Evolutionary conservation across 305 asterid species (phyloP), one percentile per base, ranked within the genome.

Genomic region (Fraxinus greggii): DNA sequence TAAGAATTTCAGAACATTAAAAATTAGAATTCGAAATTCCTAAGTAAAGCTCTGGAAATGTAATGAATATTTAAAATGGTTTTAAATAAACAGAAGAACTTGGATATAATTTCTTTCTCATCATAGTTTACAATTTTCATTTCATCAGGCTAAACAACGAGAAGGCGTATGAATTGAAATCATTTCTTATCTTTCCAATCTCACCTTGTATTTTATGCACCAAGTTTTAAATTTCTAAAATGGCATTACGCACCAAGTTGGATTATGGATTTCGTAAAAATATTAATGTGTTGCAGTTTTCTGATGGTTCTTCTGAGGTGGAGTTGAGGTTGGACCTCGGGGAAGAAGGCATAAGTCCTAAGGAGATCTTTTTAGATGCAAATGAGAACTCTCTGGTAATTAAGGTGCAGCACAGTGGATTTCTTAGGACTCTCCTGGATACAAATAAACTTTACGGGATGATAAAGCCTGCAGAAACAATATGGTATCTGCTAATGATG

Each of bases 241-340:
- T 59, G 72, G 32, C 23, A 8, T 67, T 82, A 45, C n/a, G 74
- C 26, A 26, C 35, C 72, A 54, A 75, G 54, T 84, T 59, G 21
- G 38, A n/a, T 54, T 32, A 28, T 42, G 80, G 48, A 75, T 17
- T 78, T 88, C 72, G 23, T 59, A 56, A 65, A 29, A 54, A 80
- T 83, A 83, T 67, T 75, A 81, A 38, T 61, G 40, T 83, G 9
- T 72, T 90, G 91, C 97, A 95, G 97, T 93, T 95, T 84, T 33
- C 83, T 35, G 97, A 95, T 86, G 95, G 91, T 83, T 86, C 92
- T 9, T 84, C 92, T 28, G 98, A 93, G 84, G 92, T 93, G 72
- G 98, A 95, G 88, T 86, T 95, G 91, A 91, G 98, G 88, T 83
- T 95, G 88, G 95, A 91, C 77, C 92, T 92, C 13, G 92, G 95